Evolutionary conservation across 176 grass and related monocot genomes (phyloP).

Genomic region (Carex pumila): DNA sequence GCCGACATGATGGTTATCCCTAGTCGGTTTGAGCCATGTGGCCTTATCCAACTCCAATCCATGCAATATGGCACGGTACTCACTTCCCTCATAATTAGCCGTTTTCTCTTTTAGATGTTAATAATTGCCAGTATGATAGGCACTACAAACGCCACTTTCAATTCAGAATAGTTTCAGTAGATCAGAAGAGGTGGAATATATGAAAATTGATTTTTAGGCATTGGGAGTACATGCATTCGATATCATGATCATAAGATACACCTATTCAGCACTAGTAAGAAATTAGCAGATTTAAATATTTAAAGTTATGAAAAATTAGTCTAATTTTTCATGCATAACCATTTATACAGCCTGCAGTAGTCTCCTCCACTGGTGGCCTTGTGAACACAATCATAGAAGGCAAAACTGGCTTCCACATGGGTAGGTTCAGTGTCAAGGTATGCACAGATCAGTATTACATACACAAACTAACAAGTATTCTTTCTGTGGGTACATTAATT

Average conservation of each 20-base stretch:
- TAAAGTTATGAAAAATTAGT: neutral
- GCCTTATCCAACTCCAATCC: slow-evolving; percentile 88
- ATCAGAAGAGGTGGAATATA: neutral
- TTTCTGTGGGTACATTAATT: neutral
- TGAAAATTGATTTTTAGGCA: slow-evolving; percentile 4
- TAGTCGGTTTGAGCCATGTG: slow-evolving; percentile 89
- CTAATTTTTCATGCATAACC: neutral
- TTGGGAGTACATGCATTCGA: neutral
- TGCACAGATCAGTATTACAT: neutral
- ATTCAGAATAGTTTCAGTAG: neutral
- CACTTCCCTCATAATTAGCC: neutral
- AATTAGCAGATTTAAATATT: neutral
- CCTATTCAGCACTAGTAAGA: neutral
- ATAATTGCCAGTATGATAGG: neutral
- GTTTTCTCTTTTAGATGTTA: neutral
- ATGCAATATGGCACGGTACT: slow-evolving; percentile 87
- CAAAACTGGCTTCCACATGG: slow-evolving; percentile 89
- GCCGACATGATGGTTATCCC: slow-evolving; percentile 70
- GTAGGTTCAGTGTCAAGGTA: slow-evolving; percentile 67
- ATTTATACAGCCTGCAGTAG: slow-evolving; percentile 40
- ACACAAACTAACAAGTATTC: neutral
- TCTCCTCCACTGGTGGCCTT: slow-evolving; percentile 74
- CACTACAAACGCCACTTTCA: neutral
- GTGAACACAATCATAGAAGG: slow-evolving; percentile 84
- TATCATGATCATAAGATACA: neutral